Evolutionary conservation across 768 basidiomycete species (phyloP).

Genomic region (Suillus americanus): DNA sequence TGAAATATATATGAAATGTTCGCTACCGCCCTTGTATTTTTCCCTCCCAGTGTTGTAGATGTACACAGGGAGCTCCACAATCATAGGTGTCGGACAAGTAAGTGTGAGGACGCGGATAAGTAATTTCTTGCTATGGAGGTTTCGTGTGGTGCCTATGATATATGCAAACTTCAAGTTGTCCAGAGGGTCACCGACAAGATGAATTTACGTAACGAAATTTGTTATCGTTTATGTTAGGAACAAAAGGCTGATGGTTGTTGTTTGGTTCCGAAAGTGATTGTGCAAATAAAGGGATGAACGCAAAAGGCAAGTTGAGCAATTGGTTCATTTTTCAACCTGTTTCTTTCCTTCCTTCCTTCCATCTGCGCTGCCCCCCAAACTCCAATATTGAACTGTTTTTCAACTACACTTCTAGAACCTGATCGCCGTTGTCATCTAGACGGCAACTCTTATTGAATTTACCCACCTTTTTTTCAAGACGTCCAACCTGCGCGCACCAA

Average conservation of each 20-base stretch:
- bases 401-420: background rate
- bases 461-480: constrained; percentile 46
- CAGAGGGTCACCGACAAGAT: background rate
- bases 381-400: constrained; percentile 14
- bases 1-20: background rate
- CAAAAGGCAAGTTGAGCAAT: constrained; percentile 29
- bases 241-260: constrained; percentile 12
- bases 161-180: no score
- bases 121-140: no score
- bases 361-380: constrained; percentile 17
- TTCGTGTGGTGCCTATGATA: no score
- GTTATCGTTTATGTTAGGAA: background rate
- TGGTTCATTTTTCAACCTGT: constrained; percentile 29
- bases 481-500: constrained; percentile 60
- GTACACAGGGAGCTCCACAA: background rate
- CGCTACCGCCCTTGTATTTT: background rate
- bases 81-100: background rate
- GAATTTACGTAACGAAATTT: background rate
- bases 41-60: background rate
- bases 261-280: constrained; percentile 22
- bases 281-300: constrained; percentile 24
- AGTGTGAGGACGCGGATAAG: background rate
- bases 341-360: constrained; percentile 1
- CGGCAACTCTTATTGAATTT: constrained; percentile 12
- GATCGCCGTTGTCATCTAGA: constrained; percentile 4